These are phyloP conservation scores for Zoysia matrella DNA, from an alignment of 202 grass and related monocot genomes.

Conservation along the genomic window DNA sequence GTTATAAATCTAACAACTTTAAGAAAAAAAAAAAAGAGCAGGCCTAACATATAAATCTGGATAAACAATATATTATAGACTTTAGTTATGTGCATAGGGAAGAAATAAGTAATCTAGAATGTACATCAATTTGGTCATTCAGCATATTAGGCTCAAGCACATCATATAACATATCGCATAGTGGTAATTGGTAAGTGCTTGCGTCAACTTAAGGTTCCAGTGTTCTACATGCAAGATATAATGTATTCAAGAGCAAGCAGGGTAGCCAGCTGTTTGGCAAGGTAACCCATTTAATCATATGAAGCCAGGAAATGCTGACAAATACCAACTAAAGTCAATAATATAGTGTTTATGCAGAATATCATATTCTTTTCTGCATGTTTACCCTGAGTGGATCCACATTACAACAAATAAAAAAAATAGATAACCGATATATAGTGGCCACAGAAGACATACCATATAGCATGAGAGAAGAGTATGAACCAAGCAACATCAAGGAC, in stretches of 20 bases:
- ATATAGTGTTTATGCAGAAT: constrained; percentile 5
- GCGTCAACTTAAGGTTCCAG: neutral
- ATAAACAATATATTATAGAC: neutral
- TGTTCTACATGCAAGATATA: constrained; percentile 2
- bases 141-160: constrained; percentile 10
- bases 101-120: neutral
- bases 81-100: neutral
- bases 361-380: constrained; percentile 25
- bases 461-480: constrained; percentile 89
- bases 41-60: neutral
- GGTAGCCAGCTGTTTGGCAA: neutral
- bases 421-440: constrained; percentile 16
- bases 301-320: neutral
- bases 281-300: constrained; percentile 7
- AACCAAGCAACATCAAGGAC: constrained; percentile 91
- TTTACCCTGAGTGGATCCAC: neutral
- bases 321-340: constrained; percentile 11
- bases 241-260: neutral
- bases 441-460: constrained; percentile 70
- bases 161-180: neutral
- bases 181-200: neutral
- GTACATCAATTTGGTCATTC: constrained; percentile 9
- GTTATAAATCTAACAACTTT: neutral
- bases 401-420: constrained; percentile 5
- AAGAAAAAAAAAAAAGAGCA: neutral